Base-by-base conservation (phyloP, 805 yeast species). In the Wickerhamiella lipophila region DNA sequence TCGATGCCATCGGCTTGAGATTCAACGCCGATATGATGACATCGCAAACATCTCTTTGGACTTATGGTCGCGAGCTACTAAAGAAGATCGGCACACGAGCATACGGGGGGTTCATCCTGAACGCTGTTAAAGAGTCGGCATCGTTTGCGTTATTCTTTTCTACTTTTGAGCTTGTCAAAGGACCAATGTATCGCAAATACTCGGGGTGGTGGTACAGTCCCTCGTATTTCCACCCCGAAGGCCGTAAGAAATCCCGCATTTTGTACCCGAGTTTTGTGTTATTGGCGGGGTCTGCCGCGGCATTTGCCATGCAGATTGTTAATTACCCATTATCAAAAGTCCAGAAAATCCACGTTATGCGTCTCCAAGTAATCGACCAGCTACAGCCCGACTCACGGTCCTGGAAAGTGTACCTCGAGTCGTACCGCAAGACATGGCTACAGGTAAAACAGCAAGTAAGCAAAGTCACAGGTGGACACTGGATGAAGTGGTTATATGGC, bases 1-100 rank as follows among this genome's bases (percentile, higher is more conserved):
- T 89, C 3, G 96, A 89, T 64, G 95, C 96, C 6, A 77, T 89
- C 2, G 83, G 81, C 59, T 77, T 94, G 1, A 71, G 96, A 55
- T 83, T 88, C 54, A 73, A 79, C 1, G 80, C 85, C 4, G 75
- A 81, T 9, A 95, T 86, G 55, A 66, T 88, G 47, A 72, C 74
- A 47, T 83, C 86, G 27, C 79, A 83, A 63, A 75, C 75, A 50
- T 81, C 81, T 50, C 62, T 88, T 50, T 85, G 96, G 94, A 65
- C 66, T 22, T 89, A 85, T 63, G 87, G 89, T 0, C 61, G 73
- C 23, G 70, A 71, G 45, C 85, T 85, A 58, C 66, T 87, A 47
- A 68, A 68, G 52, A 83, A 83, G 53, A 73, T 88, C 46, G 96
- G 96, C 0, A 63, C 79, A 8, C 70, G 77, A 11, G 88, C 92